Conservation (phyloP, 73 alveolate species). For the Tetrahymena thermophila region DNA sequence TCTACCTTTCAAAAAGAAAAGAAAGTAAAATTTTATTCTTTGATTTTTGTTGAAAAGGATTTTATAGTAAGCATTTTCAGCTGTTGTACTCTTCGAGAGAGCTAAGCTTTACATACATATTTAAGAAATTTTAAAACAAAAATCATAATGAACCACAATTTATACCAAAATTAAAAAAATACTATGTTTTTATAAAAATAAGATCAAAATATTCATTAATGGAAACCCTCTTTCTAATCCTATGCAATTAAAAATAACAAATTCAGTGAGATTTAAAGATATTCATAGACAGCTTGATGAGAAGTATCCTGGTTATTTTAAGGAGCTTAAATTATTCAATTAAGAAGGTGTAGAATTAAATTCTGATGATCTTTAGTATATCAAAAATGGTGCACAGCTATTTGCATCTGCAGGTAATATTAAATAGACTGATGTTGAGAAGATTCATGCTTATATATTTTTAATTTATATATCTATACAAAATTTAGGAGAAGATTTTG, state of each 20-base stretch:
- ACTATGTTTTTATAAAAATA: background rate
- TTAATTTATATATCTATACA: background rate
- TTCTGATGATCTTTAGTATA: slow-evolving; percentile 16
- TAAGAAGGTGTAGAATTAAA: slow-evolving; percentile 29
- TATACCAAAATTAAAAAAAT: no score
- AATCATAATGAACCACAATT: background rate
- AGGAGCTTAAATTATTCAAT: slow-evolving; percentile 16
- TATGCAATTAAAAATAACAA: background rate
- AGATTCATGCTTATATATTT: no score
- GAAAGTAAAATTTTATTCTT: background rate
- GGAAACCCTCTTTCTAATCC: background rate
- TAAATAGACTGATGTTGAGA: background rate
- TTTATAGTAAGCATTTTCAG: background rate
- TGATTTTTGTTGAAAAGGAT: background rate
- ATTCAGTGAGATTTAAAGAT: background rate
- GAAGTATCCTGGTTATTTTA: slow-evolving; percentile 9
- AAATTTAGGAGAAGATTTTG: slow-evolving; percentile 42
- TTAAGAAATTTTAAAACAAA: background rate
- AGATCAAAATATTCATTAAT: background rate
- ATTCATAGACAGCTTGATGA: background rate
- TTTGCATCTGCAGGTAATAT: slow-evolving; percentile 39
- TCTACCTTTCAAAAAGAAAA: background rate
- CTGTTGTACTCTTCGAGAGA: background rate
- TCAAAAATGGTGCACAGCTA: slow-evolving; percentile 21
- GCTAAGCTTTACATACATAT: background rate